Base-by-base conservation (phyloP, 2,329 filamentous ascomycete genomes). In the Zasmidium cellare region DNA sequence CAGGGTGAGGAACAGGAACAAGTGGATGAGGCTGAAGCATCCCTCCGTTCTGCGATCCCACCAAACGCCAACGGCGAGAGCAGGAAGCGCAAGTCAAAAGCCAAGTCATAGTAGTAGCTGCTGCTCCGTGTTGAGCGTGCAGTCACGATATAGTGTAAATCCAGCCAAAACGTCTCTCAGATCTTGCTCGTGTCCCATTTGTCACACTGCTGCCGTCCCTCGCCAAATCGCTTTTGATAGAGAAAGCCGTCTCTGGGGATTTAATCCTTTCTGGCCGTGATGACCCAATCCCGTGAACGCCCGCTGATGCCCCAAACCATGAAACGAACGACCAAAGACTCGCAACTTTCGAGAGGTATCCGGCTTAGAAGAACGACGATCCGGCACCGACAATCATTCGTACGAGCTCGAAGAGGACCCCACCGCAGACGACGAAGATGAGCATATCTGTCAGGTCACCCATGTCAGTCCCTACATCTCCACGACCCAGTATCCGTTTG, bases 401-500 rank as follows among this genome's bases (percentile, higher is more conserved):
- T 19, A 85, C 61, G 11, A 85, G 68, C 69, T 87, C 84, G 65
- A 87, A 82, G 41, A 86, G 66, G 19, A 87, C 67, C 22, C 85
- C 84, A 44, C 85, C 85, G 68, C 82, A 82, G 49, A 88, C 77
- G 54, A 87, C 81, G 71, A 88, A 87, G n/a, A 80, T 79, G 53
- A 88, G 79, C 31, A 87, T 58, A 51, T 82, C 85, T 87, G 59
- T 9, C 20, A 28, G 3, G 25, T 14, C 12, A 28, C 18, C 3
- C 14, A 23, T 19, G 25, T 25, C 19, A 45, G 35, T 24, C 20
- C 7, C 9, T 28, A 19, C 9, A 50, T 50, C 9, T 9, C 47
- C 47, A 35, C 3, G 24, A 22, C 46, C 14, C 25, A 28, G 11
- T 28, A 28, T 41, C 35, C 35, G 5, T 16, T 41, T 5, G 16